Percentiles rank a stretch among this genome's conserved stretches.
phyloP scores from a whole-genome alignment of 345 rosid species.

The rapeseed (Brassica napus) region Da-Ae NC_063449.1:4165001-4165500 shows the following conservation, averaged over 20 bases:
- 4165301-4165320: slow-evolving; percentile 13
- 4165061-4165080: slow-evolving; percentile 73
- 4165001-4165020: slow-evolving; percentile 16
- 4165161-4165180: slow-evolving; percentile 58
- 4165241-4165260: slow-evolving; percentile 98
- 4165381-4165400: slow-evolving; percentile 15
- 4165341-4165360: slow-evolving; percentile 6
- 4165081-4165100: slow-evolving; percentile 15
- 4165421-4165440: slow-evolving; percentile 17
- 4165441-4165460: slow-evolving; percentile 18
- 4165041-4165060: slow-evolving; percentile 79
- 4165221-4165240: slow-evolving; percentile 91
- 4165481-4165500: background rate
- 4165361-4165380: background rate
- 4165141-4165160: background rate
- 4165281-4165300: slow-evolving; percentile 1
- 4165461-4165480: background rate
- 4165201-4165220: slow-evolving; percentile 90
- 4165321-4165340: slow-evolving; percentile 12
- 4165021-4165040: slow-evolving; percentile 98
- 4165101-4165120: slow-evolving; percentile 15
- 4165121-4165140: slow-evolving; percentile 18
- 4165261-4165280: slow-evolving; percentile 54
- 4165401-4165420: slow-evolving; percentile 23
- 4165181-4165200: slow-evolving; percentile 77